phyloP scores from a whole-genome alignment of 192 early-diverging fungal species.

The Coemansia asiatica region DNA sequence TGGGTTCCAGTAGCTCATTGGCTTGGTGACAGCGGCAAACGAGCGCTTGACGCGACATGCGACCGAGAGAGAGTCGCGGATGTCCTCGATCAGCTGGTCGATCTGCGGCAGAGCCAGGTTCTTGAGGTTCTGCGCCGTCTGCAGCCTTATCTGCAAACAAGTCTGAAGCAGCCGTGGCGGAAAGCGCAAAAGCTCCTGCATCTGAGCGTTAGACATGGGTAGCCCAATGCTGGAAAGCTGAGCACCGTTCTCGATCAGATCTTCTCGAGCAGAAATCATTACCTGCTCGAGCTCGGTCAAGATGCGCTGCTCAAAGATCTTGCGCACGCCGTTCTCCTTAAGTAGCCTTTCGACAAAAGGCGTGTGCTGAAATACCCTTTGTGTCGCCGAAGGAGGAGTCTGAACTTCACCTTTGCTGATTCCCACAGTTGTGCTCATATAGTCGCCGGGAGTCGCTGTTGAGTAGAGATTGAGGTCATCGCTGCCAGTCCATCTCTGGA shows the following conservation, averaged over 20 bases:
- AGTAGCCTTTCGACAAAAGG: slow-evolving; percentile 85
- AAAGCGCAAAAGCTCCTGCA: slow-evolving; percentile 73
- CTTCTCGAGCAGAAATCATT: slow-evolving; percentile 63
- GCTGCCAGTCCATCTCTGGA: slow-evolving; percentile 82
- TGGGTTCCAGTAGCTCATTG: slow-evolving; percentile 68
- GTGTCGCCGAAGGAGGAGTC: slow-evolving; percentile 7
- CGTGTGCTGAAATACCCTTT: slow-evolving; percentile 38
- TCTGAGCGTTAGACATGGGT: slow-evolving; percentile 63
- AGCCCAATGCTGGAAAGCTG: slow-evolving; percentile 72
- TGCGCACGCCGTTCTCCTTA: slow-evolving; percentile 77
- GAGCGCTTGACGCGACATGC: slow-evolving; percentile 73
- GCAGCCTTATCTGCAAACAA: slow-evolving; percentile 72
- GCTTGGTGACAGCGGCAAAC: slow-evolving; percentile 63
- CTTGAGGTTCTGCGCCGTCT: slow-evolving; percentile 57
- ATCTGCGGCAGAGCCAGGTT: slow-evolving; percentile 54
- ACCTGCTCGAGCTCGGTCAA: slow-evolving; percentile 63
- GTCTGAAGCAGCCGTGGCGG: slow-evolving; percentile 81
- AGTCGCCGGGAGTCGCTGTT: slow-evolving; percentile 9
- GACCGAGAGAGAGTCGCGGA: slow-evolving; percentile 66
- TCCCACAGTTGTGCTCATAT: slow-evolving; percentile 30
- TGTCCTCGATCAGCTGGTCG: slow-evolving; percentile 80
- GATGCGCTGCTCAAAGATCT: slow-evolving; percentile 72
- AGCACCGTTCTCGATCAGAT: slow-evolving; percentile 67
- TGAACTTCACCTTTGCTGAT: slow-evolving; percentile 15
- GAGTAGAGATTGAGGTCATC: slow-evolving; percentile 40